Evolutionary conservation across 2,329 filamentous ascomycete genomes (phyloP), one percentile per base, ranked within the genome.

Genomic region (Trichoderma atroviride): DNA sequence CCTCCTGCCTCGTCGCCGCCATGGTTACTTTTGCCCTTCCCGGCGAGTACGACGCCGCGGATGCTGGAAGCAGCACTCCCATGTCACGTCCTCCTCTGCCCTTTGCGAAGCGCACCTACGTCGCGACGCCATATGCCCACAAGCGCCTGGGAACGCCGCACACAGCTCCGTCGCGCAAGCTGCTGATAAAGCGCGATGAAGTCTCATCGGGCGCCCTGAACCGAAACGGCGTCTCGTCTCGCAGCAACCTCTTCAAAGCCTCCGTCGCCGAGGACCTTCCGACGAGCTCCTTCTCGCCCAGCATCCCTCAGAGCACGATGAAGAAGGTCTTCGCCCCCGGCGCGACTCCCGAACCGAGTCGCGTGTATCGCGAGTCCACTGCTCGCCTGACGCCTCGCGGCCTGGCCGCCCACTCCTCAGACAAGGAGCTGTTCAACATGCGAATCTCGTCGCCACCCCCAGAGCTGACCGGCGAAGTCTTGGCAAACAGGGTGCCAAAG

Each of bases 381-480:
- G 80, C 81, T 35, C 83, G 87, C 74, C 81, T 81, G 62, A 83
- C 81, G 5, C 81, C 83, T 27, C 83, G 83, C 47, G 85, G 84
- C 68, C 80, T 88, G 80, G 81, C 83, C 72, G 79, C 83, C 31
- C 84, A 83, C 75, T 81, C 83, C 6, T 76, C 81, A 2, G 82
- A 84, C 22, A 83, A 82, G 71, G 85, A 88, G 56, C 81, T 86
- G 19, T 89, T 89, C 74, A 77, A 82, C 33, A 86, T 88, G 86
- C 85, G 85, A 73, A 89, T 89, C 69, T 81, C 85, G 29, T 86
- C 85, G 22, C 87, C 87, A 0, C 86, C 87, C 62, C 81, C 83
- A 11, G 83, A 87, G 70, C 80, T 89, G 35, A 86, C 84, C 16
- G 87, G 87, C 70, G 86, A 88, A 75, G 82, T 79, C 61, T 74